Percentiles rank a stretch among this genome's conserved stretches.
Conservation (phyloP, 2,329 filamentous ascomycete species). For the Exophiala sp. region DNA sequence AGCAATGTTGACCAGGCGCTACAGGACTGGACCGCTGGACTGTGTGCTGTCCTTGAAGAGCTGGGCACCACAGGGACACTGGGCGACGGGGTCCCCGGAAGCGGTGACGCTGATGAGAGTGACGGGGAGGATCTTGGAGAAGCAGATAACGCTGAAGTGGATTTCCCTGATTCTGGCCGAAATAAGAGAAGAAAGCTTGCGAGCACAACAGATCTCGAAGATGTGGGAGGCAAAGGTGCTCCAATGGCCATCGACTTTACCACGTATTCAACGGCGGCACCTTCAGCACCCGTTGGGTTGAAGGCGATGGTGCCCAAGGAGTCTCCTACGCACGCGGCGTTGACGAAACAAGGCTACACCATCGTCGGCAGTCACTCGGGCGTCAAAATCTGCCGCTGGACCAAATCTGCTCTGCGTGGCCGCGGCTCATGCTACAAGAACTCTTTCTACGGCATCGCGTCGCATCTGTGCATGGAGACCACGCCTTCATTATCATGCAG, state of each 20-base stretch:
- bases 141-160: slow-evolving; percentile 53
- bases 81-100: slow-evolving; percentile 69
- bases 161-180: slow-evolving; percentile 39
- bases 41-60: slow-evolving; percentile 67
- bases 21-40: slow-evolving; percentile 72
- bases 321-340: slow-evolving; percentile 80
- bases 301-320: slow-evolving; percentile 95
- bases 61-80: slow-evolving; percentile 52
- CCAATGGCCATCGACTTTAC: slow-evolving; percentile 82
- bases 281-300: slow-evolving; percentile 38
- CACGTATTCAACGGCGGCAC: slow-evolving; percentile 43
- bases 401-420: slow-evolving; percentile 89
- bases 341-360: slow-evolving; percentile 95
- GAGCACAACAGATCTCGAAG: slow-evolving; percentile 75
- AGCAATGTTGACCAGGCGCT: slow-evolving; percentile 65
- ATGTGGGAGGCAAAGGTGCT: slow-evolving; percentile 53
- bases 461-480: slow-evolving; percentile 97
- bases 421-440: slow-evolving; percentile 97
- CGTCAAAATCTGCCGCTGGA: slow-evolving; percentile 98
- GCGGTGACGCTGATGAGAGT: slow-evolving; percentile 75
- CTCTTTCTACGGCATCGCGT: slow-evolving; percentile 94
- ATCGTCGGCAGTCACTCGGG: slow-evolving; percentile 94
- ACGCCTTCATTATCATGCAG: slow-evolving; percentile 93
- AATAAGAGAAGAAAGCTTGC: slow-evolving; percentile 44
- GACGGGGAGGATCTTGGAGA: slow-evolving; percentile 54